Percentiles rank a stretch among this genome's conserved stretches.
Conservation (phyloP, 2,329 filamentous ascomycete species). For the Exophiala lecanii-corni region DNA sequence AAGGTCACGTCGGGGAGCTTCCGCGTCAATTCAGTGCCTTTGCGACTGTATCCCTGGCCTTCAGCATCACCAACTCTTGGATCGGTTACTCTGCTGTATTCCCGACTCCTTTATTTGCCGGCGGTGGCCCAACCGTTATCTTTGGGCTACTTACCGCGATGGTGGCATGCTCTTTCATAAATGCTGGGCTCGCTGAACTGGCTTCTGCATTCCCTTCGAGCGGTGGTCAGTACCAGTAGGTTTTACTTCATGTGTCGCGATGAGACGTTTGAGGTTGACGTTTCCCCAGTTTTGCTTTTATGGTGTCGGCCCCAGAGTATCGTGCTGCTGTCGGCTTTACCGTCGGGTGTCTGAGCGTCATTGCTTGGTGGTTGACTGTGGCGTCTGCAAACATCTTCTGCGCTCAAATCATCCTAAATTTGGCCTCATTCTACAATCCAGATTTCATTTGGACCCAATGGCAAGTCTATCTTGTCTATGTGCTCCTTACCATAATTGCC, state of each 20-base stretch:
- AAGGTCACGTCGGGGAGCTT: constrained; percentile 11
- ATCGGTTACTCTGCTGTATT: constrained; percentile 26
- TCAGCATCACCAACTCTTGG: constrained; percentile 32
- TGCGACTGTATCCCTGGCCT: constrained; percentile 26
- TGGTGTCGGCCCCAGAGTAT: constrained; percentile 19
- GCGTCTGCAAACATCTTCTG: constrained; percentile 22
- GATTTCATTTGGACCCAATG: constrained; percentile 22
- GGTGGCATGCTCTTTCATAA: constrained; percentile 23
- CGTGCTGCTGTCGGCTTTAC: constrained; percentile 23
- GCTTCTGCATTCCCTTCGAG: constrained; percentile 28
- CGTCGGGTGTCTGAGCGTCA: constrained; percentile 27
- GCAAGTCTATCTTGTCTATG: constrained; percentile 27
- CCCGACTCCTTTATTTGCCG: constrained; percentile 21
- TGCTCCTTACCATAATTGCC: constrained; percentile 10
- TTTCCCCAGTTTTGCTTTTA: constrained; percentile 25
- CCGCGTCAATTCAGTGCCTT: constrained; percentile 21
- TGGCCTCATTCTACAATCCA: constrained; percentile 20
- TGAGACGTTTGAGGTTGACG: background rate
- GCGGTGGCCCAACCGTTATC: constrained; percentile 26
- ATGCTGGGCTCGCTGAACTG: constrained; percentile 25
- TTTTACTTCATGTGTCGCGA: background rate
- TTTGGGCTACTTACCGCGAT: constrained; percentile 24
- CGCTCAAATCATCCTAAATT: constrained; percentile 15
- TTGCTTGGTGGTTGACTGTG: constrained; percentile 27
- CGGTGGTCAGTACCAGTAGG: constrained; percentile 31